These are phyloP conservation scores for Gardenia jasminoides DNA, from an alignment of 257 asterid genomes.

Conservation along the genomic window DNA sequence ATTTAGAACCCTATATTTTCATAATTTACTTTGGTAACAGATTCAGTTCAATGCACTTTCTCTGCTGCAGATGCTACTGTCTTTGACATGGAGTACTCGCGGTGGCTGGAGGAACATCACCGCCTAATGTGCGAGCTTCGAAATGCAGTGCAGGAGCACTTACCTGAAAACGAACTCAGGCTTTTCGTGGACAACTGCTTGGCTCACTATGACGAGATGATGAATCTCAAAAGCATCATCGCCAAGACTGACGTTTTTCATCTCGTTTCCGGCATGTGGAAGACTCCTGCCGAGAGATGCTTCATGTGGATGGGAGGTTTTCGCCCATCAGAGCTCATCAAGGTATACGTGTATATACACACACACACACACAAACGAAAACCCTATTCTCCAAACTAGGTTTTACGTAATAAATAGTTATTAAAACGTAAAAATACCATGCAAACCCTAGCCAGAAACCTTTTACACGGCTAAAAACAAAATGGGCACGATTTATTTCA, in stretches of 20 bases:
- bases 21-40: background rate
- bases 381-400: slow-evolving; percentile 6
- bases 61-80: slow-evolving; percentile 42
- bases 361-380: background rate
- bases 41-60: background rate
- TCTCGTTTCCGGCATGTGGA: slow-evolving; percentile 81
- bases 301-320: slow-evolving; percentile 91
- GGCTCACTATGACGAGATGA: slow-evolving; percentile 58
- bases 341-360: slow-evolving; percentile 40
- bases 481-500: background rate
- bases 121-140: slow-evolving; percentile 67
- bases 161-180: slow-evolving; percentile 69
- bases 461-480: too few species aligned
- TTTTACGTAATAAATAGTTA: background rate
- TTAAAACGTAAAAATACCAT: background rate
- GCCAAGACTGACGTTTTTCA: slow-evolving; percentile 71
- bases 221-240: slow-evolving; percentile 54
- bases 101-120: slow-evolving; percentile 89
- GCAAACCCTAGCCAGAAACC: slow-evolving; percentile 17
- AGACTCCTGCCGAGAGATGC: slow-evolving; percentile 88
- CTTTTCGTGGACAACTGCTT: slow-evolving; percentile 53
- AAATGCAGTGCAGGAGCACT: slow-evolving; percentile 55
- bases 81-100: slow-evolving; percentile 74
- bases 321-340: slow-evolving; percentile 82
- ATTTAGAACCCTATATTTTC: too few species aligned